Evolutionary conservation across 2,329 filamentous ascomycete genomes (phyloP).

Genomic region (Aspergillus sp.): DNA sequence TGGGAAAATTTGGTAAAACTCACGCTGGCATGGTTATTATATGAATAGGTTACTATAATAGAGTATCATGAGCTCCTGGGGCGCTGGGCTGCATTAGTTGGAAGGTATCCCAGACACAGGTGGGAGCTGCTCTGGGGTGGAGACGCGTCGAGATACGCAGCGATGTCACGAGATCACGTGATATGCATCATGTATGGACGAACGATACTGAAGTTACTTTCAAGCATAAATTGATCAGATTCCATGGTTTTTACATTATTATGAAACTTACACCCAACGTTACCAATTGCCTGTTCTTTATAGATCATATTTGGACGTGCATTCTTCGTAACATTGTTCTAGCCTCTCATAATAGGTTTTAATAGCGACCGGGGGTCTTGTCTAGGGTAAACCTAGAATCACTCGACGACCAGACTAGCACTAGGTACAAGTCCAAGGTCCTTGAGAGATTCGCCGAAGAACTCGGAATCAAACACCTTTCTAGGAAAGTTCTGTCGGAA

Average conservation of each 20-base stretch:
- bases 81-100: not conserved
- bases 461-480: slow-evolving; percentile 72
- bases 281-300: no score
- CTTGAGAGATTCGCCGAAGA: slow-evolving; percentile 88
- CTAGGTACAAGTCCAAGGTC: slow-evolving; percentile 89
- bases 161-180: slow-evolving; percentile 36
- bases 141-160: slow-evolving; percentile 26
- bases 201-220: not conserved
- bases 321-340: not conserved
- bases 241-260: not conserved
- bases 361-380: not conserved
- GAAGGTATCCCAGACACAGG: not conserved
- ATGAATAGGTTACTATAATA: slow-evolving; percentile 6
- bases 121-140: slow-evolving; percentile 1
- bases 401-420: slow-evolving; percentile 76
- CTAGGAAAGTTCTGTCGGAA: slow-evolving; percentile 86
- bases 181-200: not conserved
- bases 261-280: no score
- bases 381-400: slow-evolving; percentile 13
- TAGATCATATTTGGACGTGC: not conserved
- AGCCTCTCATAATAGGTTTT: slow-evolving; percentile 1
- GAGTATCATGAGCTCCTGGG: slow-evolving; percentile 5
- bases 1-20: slow-evolving; percentile 19
- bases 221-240: not conserved
- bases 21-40: slow-evolving; percentile 49